Base-by-base conservation (phyloP, 768 basidiomycete genomes). In the Mycena leptocephala region DNA sequence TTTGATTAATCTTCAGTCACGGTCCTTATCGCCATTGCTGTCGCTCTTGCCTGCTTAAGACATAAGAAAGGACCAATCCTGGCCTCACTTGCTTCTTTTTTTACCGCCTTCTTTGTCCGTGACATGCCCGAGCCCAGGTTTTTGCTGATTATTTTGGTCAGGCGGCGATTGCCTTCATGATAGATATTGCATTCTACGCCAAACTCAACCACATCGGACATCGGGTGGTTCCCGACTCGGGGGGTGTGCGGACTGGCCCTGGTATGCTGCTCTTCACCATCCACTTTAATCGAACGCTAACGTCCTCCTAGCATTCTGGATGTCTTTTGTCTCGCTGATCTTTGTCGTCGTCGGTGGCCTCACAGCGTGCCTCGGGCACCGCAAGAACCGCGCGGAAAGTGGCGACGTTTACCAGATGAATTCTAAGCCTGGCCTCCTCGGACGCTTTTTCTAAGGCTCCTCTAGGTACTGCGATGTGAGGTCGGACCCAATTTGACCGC, bases 261-360 rank as follows among this genome's bases (percentile, higher is more conserved):
- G 65, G 65, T 66, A 28, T 4, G 63, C n/a, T n/a, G n/a, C n/a
- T n/a, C n/a, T n/a, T n/a, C n/a, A n/a, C n/a, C n/a, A n/a, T n/a
- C n/a, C n/a, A n/a, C n/a, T n/a, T n/a, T n/a, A n/a, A n/a, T n/a
- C n/a, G n/a, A n/a, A n/a, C n/a, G n/a, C n/a, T n/a, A n/a, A n/a
- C n/a, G n/a, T 43, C 13, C 43, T 43, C 10, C 10, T 56, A 70
- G 41, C 53, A 41, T 39, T 61, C 69, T 61, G 78, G 78, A 51
- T 79, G 53, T 70, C 78, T 2, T 62, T 79, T 53, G 55, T 79
- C 18, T 59, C 70, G n/a, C 62, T 78, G 7, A 72, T 79, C 33
- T 56, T 79, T 18, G 32, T 59, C 5, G 13, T 76, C 8, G 0
- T 71, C 39, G 63, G 37, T 3, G 75, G 59, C 22, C 64, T 41